Percentiles rank a stretch among this genome's conserved stretches.
phyloP scores from a whole-genome alignment of 345 rosid genomes.

The Eucalyptus tenuipes region DNA sequence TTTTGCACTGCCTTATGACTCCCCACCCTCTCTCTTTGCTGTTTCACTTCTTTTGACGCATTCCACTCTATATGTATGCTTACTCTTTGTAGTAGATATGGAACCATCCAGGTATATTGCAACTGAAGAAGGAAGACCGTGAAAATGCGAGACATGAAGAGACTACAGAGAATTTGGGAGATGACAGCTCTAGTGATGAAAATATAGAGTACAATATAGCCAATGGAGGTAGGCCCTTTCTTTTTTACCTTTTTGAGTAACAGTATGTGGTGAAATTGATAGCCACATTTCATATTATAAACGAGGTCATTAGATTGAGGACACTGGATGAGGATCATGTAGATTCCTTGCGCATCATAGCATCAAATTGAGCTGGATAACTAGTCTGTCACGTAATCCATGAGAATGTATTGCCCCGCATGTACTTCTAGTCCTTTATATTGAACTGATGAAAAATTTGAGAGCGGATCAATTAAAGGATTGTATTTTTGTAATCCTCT shows the following conservation, averaged over 20 bases:
- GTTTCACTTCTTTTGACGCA: background rate
- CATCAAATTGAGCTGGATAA: background rate
- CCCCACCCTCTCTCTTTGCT: background rate
- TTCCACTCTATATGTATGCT: background rate
- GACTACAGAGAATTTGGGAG: slow-evolving; percentile 58
- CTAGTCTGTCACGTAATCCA: background rate
- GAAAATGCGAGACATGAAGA: slow-evolving; percentile 53
- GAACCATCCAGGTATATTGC: slow-evolving; percentile 99
- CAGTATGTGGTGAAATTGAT: background rate
- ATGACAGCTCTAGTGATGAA: slow-evolving; percentile 95
- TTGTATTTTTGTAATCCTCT: background rate
- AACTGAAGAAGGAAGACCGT: slow-evolving; percentile 78
- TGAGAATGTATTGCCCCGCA: background rate
- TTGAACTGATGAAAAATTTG: background rate
- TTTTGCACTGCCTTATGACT: background rate
- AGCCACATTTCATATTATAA: background rate
- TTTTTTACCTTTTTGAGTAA: background rate
- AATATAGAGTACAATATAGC: slow-evolving; percentile 61
- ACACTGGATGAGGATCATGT: background rate
- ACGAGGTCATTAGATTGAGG: background rate
- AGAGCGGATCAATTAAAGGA: background rate
- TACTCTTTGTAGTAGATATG: slow-evolving; percentile 54
- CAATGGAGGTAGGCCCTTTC: slow-evolving; percentile 52
- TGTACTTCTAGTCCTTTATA: background rate
- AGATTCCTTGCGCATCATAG: background rate